Conservation (phyloP, 805 yeast genomes). For the Kluyveromyces siamensis region DNA sequence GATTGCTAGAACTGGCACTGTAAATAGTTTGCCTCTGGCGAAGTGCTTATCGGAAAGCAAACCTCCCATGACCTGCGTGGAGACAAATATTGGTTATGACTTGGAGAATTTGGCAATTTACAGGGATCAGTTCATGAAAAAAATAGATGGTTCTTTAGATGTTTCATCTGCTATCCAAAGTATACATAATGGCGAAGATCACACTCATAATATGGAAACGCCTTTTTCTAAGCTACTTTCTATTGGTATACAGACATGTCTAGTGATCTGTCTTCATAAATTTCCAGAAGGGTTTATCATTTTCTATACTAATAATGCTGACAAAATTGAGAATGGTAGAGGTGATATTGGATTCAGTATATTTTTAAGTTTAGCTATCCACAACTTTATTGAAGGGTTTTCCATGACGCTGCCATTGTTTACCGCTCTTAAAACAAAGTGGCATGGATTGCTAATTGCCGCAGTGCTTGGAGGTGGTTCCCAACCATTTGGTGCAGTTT, state of each 20-base stretch:
- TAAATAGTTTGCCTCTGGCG: background rate
- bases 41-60: conserved; percentile 2
- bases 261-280: conserved; percentile 83
- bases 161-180: background rate
- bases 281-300: conserved; percentile 93
- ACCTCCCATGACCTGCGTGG: conserved; percentile 19
- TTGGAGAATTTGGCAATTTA: conserved; percentile 27
- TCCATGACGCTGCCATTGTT: conserved; percentile 87
- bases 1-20: conserved; percentile 5
- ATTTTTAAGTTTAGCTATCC: conserved; percentile 76
- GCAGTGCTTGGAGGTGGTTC: conserved; percentile 71
- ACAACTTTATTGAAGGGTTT: conserved; percentile 90
- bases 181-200: conserved; percentile 29
- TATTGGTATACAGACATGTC: conserved; percentile 82
- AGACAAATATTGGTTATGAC: conserved; percentile 29
- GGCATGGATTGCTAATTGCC: conserved; percentile 55
- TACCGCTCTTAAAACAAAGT: conserved; percentile 56
- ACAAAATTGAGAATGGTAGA: conserved; percentile 26
- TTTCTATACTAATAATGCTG: conserved; percentile 55
- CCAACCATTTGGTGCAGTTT: conserved; percentile 81
- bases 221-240: conserved; percentile 72
- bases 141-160: conserved; percentile 10
- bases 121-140: conserved; percentile 20
- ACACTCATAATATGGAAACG: conserved; percentile 73
- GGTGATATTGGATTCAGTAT: conserved; percentile 63